Conservation (phyloP, 768 basidiomycete genomes). For the Chalciporus chontae region DNA sequence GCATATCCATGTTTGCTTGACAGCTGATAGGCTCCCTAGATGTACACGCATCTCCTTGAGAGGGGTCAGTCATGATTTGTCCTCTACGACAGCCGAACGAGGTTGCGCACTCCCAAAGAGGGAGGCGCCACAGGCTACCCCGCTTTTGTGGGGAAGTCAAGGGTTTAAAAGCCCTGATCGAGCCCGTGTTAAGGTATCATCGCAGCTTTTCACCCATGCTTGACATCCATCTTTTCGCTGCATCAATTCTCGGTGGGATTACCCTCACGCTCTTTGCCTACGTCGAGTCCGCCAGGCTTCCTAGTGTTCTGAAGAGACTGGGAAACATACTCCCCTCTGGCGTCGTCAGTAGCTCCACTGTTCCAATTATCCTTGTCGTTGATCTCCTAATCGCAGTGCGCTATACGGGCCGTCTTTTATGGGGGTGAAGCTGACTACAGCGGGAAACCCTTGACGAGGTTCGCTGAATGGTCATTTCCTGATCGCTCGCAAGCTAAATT, state of each 20-base stretch:
- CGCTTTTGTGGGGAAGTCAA: no score
- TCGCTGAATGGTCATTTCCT: no score
- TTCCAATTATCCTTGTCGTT: not conserved
- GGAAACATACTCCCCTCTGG: not conserved
- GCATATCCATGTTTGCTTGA: no score
- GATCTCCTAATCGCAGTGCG: conserved; percentile 1
- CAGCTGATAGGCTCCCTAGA: no score
- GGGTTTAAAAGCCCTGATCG: not conserved
- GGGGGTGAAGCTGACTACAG: not conserved
- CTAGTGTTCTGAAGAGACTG: conserved; percentile 7
- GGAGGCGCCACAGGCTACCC: no score
- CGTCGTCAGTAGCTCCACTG: conserved; percentile 4
- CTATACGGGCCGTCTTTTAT: not conserved
- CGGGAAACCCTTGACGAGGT: conserved; percentile 19
- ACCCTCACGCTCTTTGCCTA: conserved; percentile 14
- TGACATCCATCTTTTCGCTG: conserved; percentile 10
- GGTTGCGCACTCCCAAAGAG: no score
- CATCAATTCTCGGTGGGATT: conserved; percentile 15
- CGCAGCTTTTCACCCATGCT: conserved; percentile 8
- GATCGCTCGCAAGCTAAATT: not conserved
- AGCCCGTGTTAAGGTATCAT: not conserved
- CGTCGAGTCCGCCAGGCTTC: conserved; percentile 7
- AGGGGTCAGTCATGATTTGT: no score
- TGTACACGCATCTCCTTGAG: no score
- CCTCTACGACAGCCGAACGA: no score